A percentile compares a stretch with the other conserved stretches of the same genome.
Evolutionary conservation across 495 filamentous ascomycete species (phyloP).

Genomic region (Wilcoxina mikolae): DNA sequence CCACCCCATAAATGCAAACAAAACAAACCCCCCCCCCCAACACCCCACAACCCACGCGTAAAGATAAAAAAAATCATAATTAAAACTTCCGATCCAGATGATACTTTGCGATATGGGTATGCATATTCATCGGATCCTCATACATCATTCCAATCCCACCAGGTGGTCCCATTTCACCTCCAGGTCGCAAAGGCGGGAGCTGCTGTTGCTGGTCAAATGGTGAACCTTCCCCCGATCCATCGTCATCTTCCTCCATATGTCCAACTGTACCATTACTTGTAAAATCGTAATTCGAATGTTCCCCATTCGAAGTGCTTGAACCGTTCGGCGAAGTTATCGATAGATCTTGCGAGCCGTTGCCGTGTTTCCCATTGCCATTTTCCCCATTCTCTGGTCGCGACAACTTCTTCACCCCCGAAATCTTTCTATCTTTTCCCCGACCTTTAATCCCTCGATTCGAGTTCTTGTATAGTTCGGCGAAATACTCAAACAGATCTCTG

Average conservation of each 20-base stretch:
- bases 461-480: constrained; percentile 79
- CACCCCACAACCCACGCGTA: not conserved
- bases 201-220: constrained; percentile 25
- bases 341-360: constrained; percentile 20
- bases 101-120: constrained; percentile 28
- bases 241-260: constrained; percentile 28
- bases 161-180: constrained; percentile 1
- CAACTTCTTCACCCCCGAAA: constrained; percentile 28
- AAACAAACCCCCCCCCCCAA: not conserved
- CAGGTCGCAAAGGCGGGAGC: constrained; percentile 26
- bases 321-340: constrained; percentile 23
- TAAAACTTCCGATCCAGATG: constrained; percentile 27
- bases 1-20: not conserved
- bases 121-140: constrained; percentile 23
- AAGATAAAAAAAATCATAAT: constrained; percentile 2
- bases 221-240: constrained; percentile 17
- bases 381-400: constrained; percentile 19
- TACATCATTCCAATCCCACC: constrained; percentile 20
- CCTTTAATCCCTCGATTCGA: constrained; percentile 90
- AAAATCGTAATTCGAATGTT: constrained; percentile 17
- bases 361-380: constrained; percentile 13
- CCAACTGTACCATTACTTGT: constrained; percentile 13
- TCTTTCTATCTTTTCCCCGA: constrained; percentile 66
- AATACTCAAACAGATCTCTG: constrained; percentile 72
- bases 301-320: constrained; percentile 24